Conservation (phyloP, 805 yeast species). For the Kluyveromyces starmeri region DNA sequence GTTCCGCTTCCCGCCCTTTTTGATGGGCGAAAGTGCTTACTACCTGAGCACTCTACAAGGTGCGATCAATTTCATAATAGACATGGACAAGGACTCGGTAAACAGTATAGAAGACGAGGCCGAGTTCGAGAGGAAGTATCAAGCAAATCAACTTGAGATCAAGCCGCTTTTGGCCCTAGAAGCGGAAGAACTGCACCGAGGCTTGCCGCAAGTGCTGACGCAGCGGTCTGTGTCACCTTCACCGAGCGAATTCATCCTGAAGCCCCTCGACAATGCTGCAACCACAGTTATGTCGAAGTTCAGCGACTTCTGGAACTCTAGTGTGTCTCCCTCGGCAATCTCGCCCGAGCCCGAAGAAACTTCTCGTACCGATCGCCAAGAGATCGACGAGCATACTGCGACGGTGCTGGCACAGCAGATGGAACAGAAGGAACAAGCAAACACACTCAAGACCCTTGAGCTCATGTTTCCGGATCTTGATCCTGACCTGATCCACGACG, state of each 20-base stretch:
- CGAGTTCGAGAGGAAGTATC: conserved; percentile 41
- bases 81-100: conserved; percentile 46
- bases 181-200: background rate
- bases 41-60: conserved; percentile 86
- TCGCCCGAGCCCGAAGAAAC: background rate
- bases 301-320: conserved; percentile 15
- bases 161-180: conserved; percentile 12
- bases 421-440: conserved; percentile 36
- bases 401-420: conserved; percentile 30
- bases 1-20: conserved; percentile 65
- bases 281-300: conserved; percentile 16
- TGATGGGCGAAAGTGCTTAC: conserved; percentile 84
- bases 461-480: conserved; percentile 76
- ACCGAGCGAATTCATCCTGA: conserved; percentile 15
- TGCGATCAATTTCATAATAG: conserved; percentile 71
- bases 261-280: conserved; percentile 24
- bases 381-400: conserved; percentile 5
- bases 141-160: conserved; percentile 36
- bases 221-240: conserved; percentile 2
- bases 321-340: conserved; percentile 3
- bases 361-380: conserved; percentile 1
- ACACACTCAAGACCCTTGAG: conserved; percentile 40
- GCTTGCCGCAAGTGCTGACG: background rate
- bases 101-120: conserved; percentile 52
- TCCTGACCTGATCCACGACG: conserved; percentile 57